Evolutionary conservation across 2,329 filamentous ascomycete species (phyloP), one percentile per base, ranked within the genome.

Genomic region (Coniella vitis): DNA sequence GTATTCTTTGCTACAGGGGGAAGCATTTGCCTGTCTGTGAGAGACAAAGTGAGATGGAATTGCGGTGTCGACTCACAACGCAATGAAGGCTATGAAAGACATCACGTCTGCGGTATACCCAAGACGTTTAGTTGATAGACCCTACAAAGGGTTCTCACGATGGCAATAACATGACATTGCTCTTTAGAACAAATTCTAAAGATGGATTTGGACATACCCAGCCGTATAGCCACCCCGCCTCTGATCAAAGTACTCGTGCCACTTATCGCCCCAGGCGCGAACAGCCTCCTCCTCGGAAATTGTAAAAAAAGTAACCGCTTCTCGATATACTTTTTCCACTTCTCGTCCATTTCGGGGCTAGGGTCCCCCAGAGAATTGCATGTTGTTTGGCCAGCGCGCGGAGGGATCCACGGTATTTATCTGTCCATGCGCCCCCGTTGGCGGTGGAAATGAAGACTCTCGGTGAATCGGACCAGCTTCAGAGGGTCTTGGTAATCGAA

Each of bases 61-160:
- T n/a, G n/a, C n/a, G n/a, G n/a, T n/a, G n/a, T n/a, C n/a, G n/a
- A 20, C 45, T 47, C 36, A 47, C 45, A 13, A 47, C 36, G 20
- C 45, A 47, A 10, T 47, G 45, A 25, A 47, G 38, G 19, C 13
- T 47, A 19, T 41, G 45, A 10, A 47, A 47, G n/a, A 47, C 38
- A 37, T 47, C 45, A 20, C 40, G 45, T 8, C 45, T 47, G 16
- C 14, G 9, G 14, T 16, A 20, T 17, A 21, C 20, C n/a, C 20
- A 4, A 14, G 19, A 16, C 1, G 4, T 2, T 17, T 2, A 7
- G 10, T 19, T 4, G 16, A 31, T 25, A 46, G 36, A 8, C 16
- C 8, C 17, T n/a, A n/a, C n/a, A n/a, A n/a, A n/a, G n/a, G n/a
- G n/a, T n/a, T n/a, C n/a, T n/a, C n/a, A n/a, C n/a, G n/a, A n/a